Conservation (phyloP, 2,329 filamentous ascomycete species). For the Phialemoniopsis sp. region DNA sequence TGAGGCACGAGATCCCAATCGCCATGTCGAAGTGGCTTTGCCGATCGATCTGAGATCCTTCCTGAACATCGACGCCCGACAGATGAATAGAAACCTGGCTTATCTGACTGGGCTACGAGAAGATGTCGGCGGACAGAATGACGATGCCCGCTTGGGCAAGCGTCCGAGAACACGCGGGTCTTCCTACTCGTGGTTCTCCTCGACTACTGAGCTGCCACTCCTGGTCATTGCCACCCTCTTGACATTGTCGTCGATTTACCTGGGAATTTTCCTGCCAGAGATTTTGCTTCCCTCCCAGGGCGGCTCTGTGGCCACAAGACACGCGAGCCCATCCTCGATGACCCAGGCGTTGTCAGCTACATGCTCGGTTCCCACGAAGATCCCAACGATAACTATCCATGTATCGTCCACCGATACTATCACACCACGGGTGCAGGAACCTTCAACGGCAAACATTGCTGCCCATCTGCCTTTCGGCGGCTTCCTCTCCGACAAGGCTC, state of each 20-base stretch:
- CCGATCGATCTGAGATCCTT: constrained; percentile 46
- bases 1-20: constrained; percentile 32
- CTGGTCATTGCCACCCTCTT: background rate
- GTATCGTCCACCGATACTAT: constrained; percentile 30
- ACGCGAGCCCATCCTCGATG: background rate
- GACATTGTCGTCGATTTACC: constrained; percentile 1
- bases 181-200: background rate
- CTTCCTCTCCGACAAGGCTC: constrained; percentile 31
- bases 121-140: constrained; percentile 5
- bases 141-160: too few relatives aligned
- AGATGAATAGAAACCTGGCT: constrained; percentile 50
- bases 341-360: constrained; percentile 5
- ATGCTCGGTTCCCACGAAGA: constrained; percentile 5
- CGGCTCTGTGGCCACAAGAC: background rate
- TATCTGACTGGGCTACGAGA: constrained; percentile 36
- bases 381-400: constrained; percentile 24
- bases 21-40: constrained; percentile 29
- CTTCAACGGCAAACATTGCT: constrained; percentile 18
- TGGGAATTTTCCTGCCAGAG: background rate
- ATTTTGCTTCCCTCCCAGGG: background rate
- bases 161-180: too few relatives aligned
- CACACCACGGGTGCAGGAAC: constrained; percentile 17
- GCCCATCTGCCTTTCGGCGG: constrained; percentile 30
- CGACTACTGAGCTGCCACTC: constrained; percentile 1
- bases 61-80: constrained; percentile 44